A percentile compares a stretch with the other conserved stretches of the same genome.
These are phyloP conservation scores for Leishmania tropica DNA, from an alignment of 208 protist species.

Conservation along the genomic window DNA sequence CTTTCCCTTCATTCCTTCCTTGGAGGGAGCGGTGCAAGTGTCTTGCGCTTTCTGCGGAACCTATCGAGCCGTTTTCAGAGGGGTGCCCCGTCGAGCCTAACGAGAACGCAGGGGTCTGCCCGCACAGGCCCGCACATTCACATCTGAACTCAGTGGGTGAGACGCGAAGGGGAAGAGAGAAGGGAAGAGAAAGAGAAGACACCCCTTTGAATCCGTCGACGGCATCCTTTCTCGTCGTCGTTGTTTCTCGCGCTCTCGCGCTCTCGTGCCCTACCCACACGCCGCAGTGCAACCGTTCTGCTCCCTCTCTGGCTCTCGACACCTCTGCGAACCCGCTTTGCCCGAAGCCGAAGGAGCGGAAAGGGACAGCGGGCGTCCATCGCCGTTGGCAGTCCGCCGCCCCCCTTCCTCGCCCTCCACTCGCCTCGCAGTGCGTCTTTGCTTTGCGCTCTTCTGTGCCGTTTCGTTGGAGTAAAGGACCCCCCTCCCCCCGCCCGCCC, in stretches of 20 bases:
- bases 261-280: neutral
- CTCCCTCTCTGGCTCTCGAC: neutral
- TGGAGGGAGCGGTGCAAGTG: neutral
- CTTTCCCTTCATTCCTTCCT: neutral
- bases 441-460: no score
- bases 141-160: neutral
- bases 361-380: no score
- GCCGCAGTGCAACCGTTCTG: neutral
- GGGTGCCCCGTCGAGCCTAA: neutral
- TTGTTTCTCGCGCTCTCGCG: no score
- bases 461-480: no score
- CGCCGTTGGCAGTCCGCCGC: no score
- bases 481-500: no score
- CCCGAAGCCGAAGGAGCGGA: no score
- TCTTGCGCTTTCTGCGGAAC: neutral
- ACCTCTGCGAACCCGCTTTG: neutral
- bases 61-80: neutral
- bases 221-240: neutral
- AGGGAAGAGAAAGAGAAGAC: neutral
- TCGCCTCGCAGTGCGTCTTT: no score
- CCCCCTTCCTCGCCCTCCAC: no score
- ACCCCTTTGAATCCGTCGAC: neutral
- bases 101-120: neutral
- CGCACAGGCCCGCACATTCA: neutral
- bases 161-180: neutral